Percentiles rank a stretch among this genome's conserved stretches.
Conservation (phyloP, 106 monocot species). For the Cymbidium sinense region DNA sequence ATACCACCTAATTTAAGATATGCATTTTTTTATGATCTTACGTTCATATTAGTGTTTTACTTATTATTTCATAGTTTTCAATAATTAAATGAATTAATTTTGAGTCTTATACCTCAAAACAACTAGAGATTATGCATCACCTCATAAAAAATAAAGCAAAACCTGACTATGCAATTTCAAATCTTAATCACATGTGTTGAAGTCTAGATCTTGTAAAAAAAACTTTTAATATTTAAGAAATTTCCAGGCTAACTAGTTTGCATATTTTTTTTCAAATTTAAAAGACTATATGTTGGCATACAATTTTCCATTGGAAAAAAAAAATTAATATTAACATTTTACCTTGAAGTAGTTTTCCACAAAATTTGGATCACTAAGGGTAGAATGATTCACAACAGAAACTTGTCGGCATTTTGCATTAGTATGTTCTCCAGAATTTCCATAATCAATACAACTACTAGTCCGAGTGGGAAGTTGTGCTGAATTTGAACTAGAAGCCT, state of each 20-base stretch:
- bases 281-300: not conserved
- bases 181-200: not conserved
- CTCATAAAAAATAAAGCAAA: no score
- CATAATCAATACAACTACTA: conserved; percentile 6
- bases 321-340: not conserved
- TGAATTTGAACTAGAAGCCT: conserved; percentile 17
- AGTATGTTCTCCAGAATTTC: not conserved
- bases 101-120: no score
- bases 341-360: conserved; percentile 98
- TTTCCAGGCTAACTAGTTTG: not conserved
- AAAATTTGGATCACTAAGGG: conserved; percentile 70
- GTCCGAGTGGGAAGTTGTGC: not conserved
- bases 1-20: no score
- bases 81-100: no score
- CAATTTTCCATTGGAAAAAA: not conserved
- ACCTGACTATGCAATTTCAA: no score
- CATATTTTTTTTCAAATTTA: not conserved
- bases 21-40: no score
- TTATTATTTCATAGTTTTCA: no score
- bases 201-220: not conserved
- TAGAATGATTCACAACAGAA: conserved; percentile 40
- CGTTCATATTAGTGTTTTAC: no score
- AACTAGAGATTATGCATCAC: no score
- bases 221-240: not conserved
- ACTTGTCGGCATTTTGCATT: conserved; percentile 9